These are phyloP conservation scores for Zygnema circumcarinatum DNA, from an alignment of 139 green algal species.

Conservation along the genomic window DNA sequence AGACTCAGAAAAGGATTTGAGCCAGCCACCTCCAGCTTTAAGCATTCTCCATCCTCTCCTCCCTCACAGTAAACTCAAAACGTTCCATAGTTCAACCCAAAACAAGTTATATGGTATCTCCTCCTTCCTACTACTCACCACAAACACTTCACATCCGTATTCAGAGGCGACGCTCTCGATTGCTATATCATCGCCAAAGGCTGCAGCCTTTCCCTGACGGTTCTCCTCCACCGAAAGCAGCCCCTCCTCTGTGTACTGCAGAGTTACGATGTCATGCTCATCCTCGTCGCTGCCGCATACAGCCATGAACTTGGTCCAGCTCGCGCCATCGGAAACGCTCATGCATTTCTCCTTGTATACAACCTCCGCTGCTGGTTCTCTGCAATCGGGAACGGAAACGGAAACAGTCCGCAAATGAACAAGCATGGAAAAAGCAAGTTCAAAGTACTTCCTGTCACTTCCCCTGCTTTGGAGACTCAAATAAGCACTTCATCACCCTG, in stretches of 20 bases:
- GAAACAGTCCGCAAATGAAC: background rate
- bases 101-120: background rate
- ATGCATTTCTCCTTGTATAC: conserved; percentile 46
- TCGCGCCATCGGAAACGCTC: conserved; percentile 16
- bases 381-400: no score
- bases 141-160: conserved; percentile 41
- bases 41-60: no score
- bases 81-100: background rate
- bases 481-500: no score
- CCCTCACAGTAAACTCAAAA: background rate
- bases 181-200: conserved; percentile 57
- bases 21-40: no score
- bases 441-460: background rate
- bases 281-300: conserved; percentile 11
- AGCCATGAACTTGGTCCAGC: conserved; percentile 55
- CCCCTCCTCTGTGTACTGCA: conserved; percentile 55
- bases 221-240: conserved; percentile 50
- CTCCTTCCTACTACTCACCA: conserved; percentile 15
- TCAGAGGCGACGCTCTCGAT: conserved; percentile 55
- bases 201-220: conserved; percentile 19
- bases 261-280: conserved; percentile 57
- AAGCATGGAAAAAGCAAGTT: conserved; percentile 9
- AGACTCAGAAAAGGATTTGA: no score
- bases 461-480: no score
- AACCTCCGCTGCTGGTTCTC: conserved; percentile 30